Percentiles rank a stretch among this genome's conserved stretches.
phyloP scores from a whole-genome alignment of 352 stramenopile genomes.

The Peronospora destructor region DNA sequence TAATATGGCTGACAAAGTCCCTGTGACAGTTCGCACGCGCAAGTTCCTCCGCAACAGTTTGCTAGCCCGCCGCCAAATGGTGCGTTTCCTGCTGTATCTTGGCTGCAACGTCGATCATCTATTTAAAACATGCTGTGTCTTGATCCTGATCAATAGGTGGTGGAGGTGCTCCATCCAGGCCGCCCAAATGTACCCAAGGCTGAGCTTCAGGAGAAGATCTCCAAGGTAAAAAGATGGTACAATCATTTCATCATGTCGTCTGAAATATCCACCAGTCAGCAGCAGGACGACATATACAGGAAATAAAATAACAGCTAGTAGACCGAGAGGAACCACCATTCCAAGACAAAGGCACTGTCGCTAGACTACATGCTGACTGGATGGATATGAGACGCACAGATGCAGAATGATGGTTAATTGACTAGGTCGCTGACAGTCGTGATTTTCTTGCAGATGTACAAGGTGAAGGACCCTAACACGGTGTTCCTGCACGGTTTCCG shows the following conservation, averaged over 20 bases:
- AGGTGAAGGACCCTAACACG: slow-evolving; percentile 92
- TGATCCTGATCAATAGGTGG: slow-evolving; percentile 52
- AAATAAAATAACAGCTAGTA: neutral
- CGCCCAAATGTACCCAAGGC: slow-evolving; percentile 95
- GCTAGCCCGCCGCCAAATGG: slow-evolving; percentile 95
- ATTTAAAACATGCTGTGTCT: neutral
- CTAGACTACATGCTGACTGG: slow-evolving; percentile 6
- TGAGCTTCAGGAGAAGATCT: slow-evolving; percentile 96
- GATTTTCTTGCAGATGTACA: slow-evolving; percentile 83
- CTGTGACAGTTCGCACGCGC: slow-evolving; percentile 97
- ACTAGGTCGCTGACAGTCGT: slow-evolving; percentile 12
- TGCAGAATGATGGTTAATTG: slow-evolving; percentile 10
- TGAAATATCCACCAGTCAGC: neutral
- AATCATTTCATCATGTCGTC: neutral
- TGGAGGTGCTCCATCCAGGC: slow-evolving; percentile 98
- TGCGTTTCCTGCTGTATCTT: neutral
- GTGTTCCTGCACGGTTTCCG: slow-evolving; percentile 97
- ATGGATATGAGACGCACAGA: slow-evolving; percentile 10
- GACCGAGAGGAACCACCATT: slow-evolving; percentile 2
- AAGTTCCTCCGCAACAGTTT: slow-evolving; percentile 99
- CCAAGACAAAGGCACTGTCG: slow-evolving; percentile 4
- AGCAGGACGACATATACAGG: slow-evolving; percentile 4
- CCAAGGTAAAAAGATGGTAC: slow-evolving; percentile 65
- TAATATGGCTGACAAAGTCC: slow-evolving; percentile 88
- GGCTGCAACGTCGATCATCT: neutral